Base-by-base conservation (phyloP, 257 asterid genomes). In the Agastache rugosa region DNA sequence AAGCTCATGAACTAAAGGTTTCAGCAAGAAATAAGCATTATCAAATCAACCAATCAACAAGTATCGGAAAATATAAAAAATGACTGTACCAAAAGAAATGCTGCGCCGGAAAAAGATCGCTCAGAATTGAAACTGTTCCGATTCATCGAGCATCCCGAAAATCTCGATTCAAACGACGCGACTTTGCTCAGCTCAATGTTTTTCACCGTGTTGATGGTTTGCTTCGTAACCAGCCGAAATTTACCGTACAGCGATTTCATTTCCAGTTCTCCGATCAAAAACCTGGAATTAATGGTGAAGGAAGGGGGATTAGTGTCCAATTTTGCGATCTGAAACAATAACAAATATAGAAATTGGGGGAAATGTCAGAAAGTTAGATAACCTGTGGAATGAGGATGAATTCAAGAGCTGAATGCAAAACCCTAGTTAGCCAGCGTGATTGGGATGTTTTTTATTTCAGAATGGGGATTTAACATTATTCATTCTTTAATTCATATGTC, bases 181-280 rank as follows among this genome's bases (percentile, higher is more conserved):
- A 77, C 37, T 58, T 51, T 63, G 29, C 34, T 47, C 51, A 50
- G 39, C 64, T 84, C 82, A 44, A 39, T 74, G 63, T 63, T 72
- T 70, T 69, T 88, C 82, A 86, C 71, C 64, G 73, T 71, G 63
- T 12, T 75, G 75, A 77, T 31, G 4, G 85, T 45, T 63, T 0
- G 0, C n/a, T 79, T 86, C 69, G 86, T 60, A 22, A 78, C 72
- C 17, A 73, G 64, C 20, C 85, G 85, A 39, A 85, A 72, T 67
- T 81, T 84, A 9, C 90, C 84, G 72, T 58, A 80, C 17, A 86
- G 62, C 39, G 94, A 85, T 47, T 83, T 90, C 91, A 88, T 88
- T 77, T 75, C 79, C 44, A 14, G 44, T 67, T 69, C 74, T 41
- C 74, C 69, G 65, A 72, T 72, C 72, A 79, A 69, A 25, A 60